Conservation (phyloP, 2,329 filamentous ascomycete species). For the Aspergillus sp. region DNA sequence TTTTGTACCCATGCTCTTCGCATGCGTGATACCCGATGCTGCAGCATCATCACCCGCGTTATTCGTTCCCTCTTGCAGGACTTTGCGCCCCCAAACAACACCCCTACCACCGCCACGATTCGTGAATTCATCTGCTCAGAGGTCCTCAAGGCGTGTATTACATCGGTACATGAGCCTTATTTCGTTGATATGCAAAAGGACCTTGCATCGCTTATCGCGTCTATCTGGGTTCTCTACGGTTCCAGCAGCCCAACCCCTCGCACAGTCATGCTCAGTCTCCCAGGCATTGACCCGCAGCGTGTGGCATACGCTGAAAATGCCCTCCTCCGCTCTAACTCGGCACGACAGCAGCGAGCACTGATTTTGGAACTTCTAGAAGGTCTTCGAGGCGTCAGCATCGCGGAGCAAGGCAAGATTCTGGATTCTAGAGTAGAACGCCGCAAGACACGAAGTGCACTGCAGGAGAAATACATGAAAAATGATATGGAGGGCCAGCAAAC, state of each 20-base stretch:
- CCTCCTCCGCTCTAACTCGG: conserved; percentile 48
- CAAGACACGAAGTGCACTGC: conserved; percentile 37
- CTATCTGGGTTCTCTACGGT: conserved; percentile 72
- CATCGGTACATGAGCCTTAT: conserved; percentile 86
- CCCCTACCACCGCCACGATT: conserved; percentile 57
- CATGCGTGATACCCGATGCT: conserved; percentile 84
- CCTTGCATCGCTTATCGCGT: conserved; percentile 76
- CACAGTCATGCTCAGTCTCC: conserved; percentile 69
- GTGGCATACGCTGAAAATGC: conserved; percentile 60
- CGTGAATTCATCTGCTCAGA: conserved; percentile 85
- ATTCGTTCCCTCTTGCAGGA: conserved; percentile 78
- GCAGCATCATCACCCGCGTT: conserved; percentile 76
- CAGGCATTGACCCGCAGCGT: conserved; percentile 63
- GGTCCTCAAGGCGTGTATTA: conserved; percentile 83
- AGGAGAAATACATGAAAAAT: conserved; percentile 38
- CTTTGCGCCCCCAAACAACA: conserved; percentile 50
- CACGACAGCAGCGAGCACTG: conserved; percentile 71
- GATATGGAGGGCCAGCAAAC: conserved; percentile 39
- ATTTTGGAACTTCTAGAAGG: conserved; percentile 80
- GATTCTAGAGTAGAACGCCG: conserved; percentile 34
- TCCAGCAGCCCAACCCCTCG: conserved; percentile 63
- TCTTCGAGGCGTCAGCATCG: conserved; percentile 82
- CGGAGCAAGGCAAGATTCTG: conserved; percentile 80
- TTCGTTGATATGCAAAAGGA: conserved; percentile 96
- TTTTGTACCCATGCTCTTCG: conserved; percentile 88